Base-by-base conservation (phyloP, 2,329 filamentous ascomycete genomes). In the Trichoderma breve region DNA sequence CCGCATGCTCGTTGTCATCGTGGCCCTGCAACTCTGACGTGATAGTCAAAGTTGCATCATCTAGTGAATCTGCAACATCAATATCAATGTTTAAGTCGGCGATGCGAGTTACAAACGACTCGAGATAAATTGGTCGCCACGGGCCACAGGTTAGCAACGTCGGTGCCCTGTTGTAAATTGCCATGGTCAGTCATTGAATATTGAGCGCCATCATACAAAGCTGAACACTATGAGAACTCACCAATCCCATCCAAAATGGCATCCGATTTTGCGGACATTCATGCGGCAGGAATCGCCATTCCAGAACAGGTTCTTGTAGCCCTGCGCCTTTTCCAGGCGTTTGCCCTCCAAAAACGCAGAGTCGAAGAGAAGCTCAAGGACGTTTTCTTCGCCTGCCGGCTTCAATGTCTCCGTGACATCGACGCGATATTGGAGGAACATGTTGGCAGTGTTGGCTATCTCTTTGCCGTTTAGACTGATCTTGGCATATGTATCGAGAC, bases 121-220 rank as follows among this genome's bases (percentile, higher is more conserved):
- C 70, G 8, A 71, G 62, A 36, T 71, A 71, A 28, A 71, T 47
- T 26, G 70, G 70, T 32, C 62, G 18, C 70, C 70, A 71, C 12
- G 70, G 63, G 6, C 63, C 63, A n/a, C 61, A 57, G 12, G 62
- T 67, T 15, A 67, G 32, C 53, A 61, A n/a, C 3, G 55, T 60
- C 8, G 70, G 70, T 3, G 60, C 70, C 55, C 70, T 69, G 6
- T 24, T 11, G 7, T 43, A 2, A 39, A 53, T 26, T 24, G 26
- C 9, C 11, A n/a, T n/a, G 6, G 15, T 69, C 30, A 62, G 39
- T 24, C 12, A n/a, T 11, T 21, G 7, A 11, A n/a, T 14, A 53
- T 21, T 53, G 21, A 24, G 32, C 15, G 4, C 36, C 6, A n/a
- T 21, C n/a, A 32, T 39, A 12, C 1, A 51, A 51, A 14, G 9